These are phyloP conservation scores for Cordyceps tenuipes DNA, from an alignment of 2,329 filamentous ascomycete genomes.

Conservation along the genomic window DNA sequence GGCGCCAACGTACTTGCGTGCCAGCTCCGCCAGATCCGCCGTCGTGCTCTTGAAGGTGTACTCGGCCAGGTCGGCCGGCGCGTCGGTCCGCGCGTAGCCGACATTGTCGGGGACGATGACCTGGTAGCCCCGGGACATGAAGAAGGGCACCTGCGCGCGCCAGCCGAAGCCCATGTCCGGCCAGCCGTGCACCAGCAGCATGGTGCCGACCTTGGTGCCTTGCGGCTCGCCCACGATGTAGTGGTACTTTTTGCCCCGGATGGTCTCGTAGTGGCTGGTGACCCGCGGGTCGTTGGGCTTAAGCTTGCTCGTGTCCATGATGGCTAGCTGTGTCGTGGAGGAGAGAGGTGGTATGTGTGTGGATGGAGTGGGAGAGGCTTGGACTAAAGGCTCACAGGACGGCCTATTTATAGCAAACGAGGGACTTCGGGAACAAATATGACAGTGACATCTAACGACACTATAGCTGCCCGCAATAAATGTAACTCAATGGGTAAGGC, in stretches of 20 bases:
- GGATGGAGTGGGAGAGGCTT: not conserved
- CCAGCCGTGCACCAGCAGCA: conserved; percentile 63
- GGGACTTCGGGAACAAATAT: not conserved
- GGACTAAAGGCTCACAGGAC: not conserved
- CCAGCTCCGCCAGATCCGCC: conserved; percentile 67
- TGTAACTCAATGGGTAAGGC: not conserved
- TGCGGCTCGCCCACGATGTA: conserved; percentile 48
- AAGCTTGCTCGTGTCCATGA: conserved; percentile 55
- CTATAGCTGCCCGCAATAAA: not conserved
- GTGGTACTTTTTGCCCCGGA: conserved; percentile 52
- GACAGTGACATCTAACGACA: not conserved
- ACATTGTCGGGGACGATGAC: conserved; percentile 82
- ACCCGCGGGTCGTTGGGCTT: conserved; percentile 38
- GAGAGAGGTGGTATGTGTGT: not conserved
- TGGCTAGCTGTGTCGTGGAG: not conserved
- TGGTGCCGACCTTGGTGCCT: conserved; percentile 36
- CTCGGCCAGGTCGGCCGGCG: conserved; percentile 50
- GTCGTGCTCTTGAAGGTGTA: conserved; percentile 68
- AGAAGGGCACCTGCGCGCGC: conserved; percentile 77
- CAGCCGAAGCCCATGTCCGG: conserved; percentile 79
- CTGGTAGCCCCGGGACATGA: conserved; percentile 63
- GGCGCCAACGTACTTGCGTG: conserved; percentile 42
- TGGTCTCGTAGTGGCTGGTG: conserved; percentile 24
- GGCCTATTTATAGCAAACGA: not conserved
- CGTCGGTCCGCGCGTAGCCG: conserved; percentile 72